Base-by-base conservation (phyloP, 164 flowering plant genomes). In the Dillenia turbinata region DNA sequence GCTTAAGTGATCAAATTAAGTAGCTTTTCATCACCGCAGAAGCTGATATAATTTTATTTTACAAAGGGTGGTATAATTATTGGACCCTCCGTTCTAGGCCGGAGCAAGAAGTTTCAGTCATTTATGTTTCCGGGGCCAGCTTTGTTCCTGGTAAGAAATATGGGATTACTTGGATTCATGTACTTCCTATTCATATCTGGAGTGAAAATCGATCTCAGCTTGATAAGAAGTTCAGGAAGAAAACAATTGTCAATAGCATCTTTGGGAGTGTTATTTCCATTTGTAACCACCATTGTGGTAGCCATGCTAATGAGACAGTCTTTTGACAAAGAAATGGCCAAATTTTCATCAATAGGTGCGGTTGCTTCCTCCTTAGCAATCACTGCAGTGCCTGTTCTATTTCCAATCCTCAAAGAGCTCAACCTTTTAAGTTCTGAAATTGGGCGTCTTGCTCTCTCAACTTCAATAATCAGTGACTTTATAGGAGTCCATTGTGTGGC, bases 361-460 rank as follows among this genome's bases (percentile, higher is more conserved):
- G 52, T 85, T 1, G 47, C 78, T 2, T 19, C 79, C 0, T 14
- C 69, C 0, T 1, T 78, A 7, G 63, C 85, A 2, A 63, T 82
- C 3, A 75, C 92, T 0, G 48, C 76, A 0, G 85, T 85, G 19
- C 85, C 90, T 5, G 80, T 78, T 14, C 63, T 85, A 1, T 67
- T 78, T 56, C 71, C 73, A 1, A 62, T 83, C 8, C 74, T 89
- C 8, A 59, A 64, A 12, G 96, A 89, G 66, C 61, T 82, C 11
- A 81, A 82, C 60, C 79, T 89, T 3, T 79, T 89, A 5, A 85
- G 81, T 70, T 83, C 92, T 0, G 87, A 87, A 53, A 56, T 87
- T 0, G 92, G 89, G 0, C 68, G 85, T 0, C 49, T 77, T 57
- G 83, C 89, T 19, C 6, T 87, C 52, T 63, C 82, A 0, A 54